Percentiles rank a stretch among this genome's conserved stretches.
These are phyloP conservation scores for Parsonsia alboflavescens DNA, from an alignment of 257 asterid genomes.

Conservation along the genomic window DNA sequence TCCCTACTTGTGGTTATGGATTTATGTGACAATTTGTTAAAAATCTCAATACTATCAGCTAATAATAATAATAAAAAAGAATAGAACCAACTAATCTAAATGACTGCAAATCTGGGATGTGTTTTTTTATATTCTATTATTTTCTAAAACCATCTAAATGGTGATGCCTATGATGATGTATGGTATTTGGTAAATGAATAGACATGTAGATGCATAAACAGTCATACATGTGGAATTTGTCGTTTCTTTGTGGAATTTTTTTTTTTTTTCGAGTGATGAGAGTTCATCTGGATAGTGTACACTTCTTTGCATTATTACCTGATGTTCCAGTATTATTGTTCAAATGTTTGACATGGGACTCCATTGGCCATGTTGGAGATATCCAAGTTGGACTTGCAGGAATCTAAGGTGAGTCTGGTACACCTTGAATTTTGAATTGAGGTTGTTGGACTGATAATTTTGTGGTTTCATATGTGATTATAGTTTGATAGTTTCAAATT, in stretches of 20 bases:
- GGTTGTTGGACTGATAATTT: neutral
- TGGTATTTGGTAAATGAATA: neutral
- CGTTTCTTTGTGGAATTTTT: neutral
- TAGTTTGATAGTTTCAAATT: too few species aligned
- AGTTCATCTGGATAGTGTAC: neutral
- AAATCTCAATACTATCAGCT: too few species aligned
- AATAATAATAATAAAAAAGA: too few species aligned
- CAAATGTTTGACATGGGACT: neutral
- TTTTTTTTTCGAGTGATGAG: neutral
- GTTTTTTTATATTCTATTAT: neutral
- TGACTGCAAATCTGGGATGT: neutral
- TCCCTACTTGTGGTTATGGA: neutral
- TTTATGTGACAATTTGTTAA: neutral
- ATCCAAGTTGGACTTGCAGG: constrained; percentile 40
- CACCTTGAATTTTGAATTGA: neutral
- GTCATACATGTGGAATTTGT: neutral
- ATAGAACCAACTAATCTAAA: neutral
- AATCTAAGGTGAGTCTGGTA: constrained; percentile 35
- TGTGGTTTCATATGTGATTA: neutral
- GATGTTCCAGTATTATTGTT: neutral
- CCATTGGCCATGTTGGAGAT: constrained; percentile 48
- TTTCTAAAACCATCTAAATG: neutral
- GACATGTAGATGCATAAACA: neutral
- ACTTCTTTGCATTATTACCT: neutral
- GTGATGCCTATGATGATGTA: neutral